Conservation (phyloP, 495 filamentous ascomycete genomes). For the Xylaria scruposa region DNA sequence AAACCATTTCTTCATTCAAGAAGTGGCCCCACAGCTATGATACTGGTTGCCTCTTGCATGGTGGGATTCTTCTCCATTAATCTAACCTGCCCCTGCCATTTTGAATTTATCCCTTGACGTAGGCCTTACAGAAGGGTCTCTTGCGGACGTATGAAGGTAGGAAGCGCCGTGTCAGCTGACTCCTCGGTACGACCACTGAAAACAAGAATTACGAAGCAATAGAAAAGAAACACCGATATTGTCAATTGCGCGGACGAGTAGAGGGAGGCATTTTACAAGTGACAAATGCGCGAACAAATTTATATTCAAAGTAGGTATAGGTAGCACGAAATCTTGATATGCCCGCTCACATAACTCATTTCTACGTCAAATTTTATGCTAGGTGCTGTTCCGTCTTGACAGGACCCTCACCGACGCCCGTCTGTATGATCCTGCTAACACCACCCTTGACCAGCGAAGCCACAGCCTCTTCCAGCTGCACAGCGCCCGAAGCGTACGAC, state of each 20-base stretch:
- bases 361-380: conserved; percentile 34
- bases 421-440: conserved; percentile 87
- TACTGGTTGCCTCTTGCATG: too few relatives aligned
- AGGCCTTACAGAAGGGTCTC: too few relatives aligned
- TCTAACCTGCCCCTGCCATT: too few relatives aligned
- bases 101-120: too few relatives aligned
- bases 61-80: too few relatives aligned
- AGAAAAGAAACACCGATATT: neutral
- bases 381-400: conserved; percentile 77
- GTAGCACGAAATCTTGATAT: conserved; percentile 15
- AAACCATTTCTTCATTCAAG: too few relatives aligned
- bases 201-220: neutral
- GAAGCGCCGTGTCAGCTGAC: neutral
- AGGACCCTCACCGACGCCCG: conserved; percentile 89
- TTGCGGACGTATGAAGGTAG: too few relatives aligned
- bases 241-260: neutral
- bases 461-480: conserved; percentile 63
- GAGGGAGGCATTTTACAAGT: neutral
- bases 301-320: conserved; percentile 16
- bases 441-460: conserved; percentile 72
- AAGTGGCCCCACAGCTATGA: too few relatives aligned
- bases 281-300: neutral
- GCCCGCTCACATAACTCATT: conserved; percentile 9
- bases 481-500: conserved; percentile 50
- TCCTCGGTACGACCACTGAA: neutral